Evolutionary conservation across 805 yeast genomes (phyloP).

Genomic region (Candida glaebosa): DNA sequence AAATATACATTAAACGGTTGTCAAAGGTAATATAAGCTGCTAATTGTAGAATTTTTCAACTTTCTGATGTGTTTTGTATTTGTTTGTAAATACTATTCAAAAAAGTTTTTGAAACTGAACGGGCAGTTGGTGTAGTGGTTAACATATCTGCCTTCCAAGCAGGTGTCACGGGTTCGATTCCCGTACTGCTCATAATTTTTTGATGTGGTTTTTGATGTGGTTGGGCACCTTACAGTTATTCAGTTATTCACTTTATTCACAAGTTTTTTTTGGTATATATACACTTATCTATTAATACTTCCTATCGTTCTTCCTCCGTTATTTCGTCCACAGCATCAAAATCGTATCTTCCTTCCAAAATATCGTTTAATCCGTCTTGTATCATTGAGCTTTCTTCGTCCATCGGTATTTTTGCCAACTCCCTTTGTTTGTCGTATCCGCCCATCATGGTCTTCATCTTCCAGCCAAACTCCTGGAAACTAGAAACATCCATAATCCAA

Average conservation of each 20-base stretch:
- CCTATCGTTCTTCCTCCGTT: background rate
- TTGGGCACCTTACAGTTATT: too few relatives aligned
- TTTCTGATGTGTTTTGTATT: too few relatives aligned
- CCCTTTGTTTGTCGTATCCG: constrained; percentile 58
- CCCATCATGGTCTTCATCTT: constrained; percentile 64
- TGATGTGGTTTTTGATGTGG: too few relatives aligned
- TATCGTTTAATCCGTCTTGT: constrained; percentile 51
- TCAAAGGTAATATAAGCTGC: too few relatives aligned
- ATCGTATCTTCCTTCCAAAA: constrained; percentile 45
- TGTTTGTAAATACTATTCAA: too few relatives aligned
- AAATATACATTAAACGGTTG: too few relatives aligned
- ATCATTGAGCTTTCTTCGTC: constrained; percentile 60
- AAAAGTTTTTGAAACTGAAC: too few relatives aligned
- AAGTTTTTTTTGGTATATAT: background rate
- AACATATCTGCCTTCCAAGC: constrained; percentile 93
- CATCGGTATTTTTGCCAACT: constrained; percentile 35
- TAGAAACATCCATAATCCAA: constrained; percentile 76
- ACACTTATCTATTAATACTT: too few relatives aligned
- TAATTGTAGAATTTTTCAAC: too few relatives aligned
- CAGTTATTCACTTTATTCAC: background rate
- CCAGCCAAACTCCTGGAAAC: constrained; percentile 65
- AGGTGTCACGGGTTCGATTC: constrained; percentile 93
- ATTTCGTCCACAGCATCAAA: constrained; percentile 14
- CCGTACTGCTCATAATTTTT: constrained; percentile 69
- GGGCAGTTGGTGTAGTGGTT: constrained; percentile 93